Evolutionary conservation across 306 rosid species (phyloP), one percentile per base, ranked within the genome.

Genomic region (Carpinus viminea): DNA sequence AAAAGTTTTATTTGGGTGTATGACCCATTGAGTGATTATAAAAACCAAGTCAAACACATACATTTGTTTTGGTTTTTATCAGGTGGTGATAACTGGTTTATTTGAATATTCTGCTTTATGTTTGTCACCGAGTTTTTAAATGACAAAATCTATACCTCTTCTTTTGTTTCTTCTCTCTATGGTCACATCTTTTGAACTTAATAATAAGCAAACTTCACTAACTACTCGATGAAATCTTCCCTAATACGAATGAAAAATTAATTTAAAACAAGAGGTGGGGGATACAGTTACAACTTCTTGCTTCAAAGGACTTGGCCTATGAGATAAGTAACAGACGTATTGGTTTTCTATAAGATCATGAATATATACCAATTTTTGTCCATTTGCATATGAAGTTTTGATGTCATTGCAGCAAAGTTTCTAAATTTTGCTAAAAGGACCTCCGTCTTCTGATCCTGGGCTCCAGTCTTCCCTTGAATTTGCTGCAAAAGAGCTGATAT

Each of bases 71-170:
- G 12, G 10, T 57, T 60, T 26, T 60, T 60, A 11, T 60, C 8
- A 60, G n/a, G 24, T 28, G 10, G 1, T 24, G 26, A 24, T 24
- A 61, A 28, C 4, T 52, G 43, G 57, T 26, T 20, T 46, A 1
- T 31, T 48, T 48, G 79, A 34, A 62, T 31, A 74, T 48, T 76
- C 51, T 43, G 53, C 72, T 62, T 46, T 62, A 18, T 28, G 62
- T n/a, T 76, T 76, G 7, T 36, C 11, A 45, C 65, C 9, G 36
- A 5, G n/a, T 59, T 60, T 45, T 45, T 24, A 0, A 45, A 45
- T 12, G 41, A 7, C 15, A 12, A 28, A 28, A 61, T 31, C 2
- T 31, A 2, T 12, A 15, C 11, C 43, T 28, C 45, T 16, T 13
- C 69, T 13, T 62, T 62, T 3, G 18, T 15, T 28, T 31, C 9